A percentile compares a stretch with the other conserved stretches of the same genome.
Evolutionary conservation across 345 rosid species (phyloP).

Genomic region (Boechera stricta): DNA sequence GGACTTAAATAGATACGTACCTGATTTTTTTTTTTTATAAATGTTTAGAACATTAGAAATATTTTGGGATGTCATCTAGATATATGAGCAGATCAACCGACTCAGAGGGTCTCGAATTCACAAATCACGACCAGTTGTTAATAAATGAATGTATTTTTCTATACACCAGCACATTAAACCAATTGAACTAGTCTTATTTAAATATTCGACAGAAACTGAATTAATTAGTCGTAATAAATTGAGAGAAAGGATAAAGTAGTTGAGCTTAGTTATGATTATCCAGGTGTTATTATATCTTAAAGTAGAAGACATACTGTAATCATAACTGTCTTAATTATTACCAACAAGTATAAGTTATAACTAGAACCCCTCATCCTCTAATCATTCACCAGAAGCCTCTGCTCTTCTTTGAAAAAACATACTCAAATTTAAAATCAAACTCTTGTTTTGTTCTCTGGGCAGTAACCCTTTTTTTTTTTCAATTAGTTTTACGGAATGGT

Average conservation of each 20-base stretch:
- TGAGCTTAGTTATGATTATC: slow-evolving; percentile 15
- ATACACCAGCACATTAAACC: not conserved
- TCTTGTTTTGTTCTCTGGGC: slow-evolving; percentile 36
- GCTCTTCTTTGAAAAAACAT: slow-evolving; percentile 15
- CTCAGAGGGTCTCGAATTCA: not conserved
- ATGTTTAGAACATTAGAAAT: not conserved
- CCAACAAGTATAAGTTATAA: slow-evolving; percentile 31
- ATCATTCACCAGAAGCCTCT: slow-evolving; percentile 38
- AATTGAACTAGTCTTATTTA: not conserved
- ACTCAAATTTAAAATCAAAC: slow-evolving; percentile 22
- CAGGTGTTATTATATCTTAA: slow-evolving; percentile 36
- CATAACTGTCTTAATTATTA: slow-evolving; percentile 26
- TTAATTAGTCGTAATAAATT: not conserved
- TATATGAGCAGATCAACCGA: slow-evolving; percentile 15
- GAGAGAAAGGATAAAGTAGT: slow-evolving; percentile 2
- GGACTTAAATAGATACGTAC: not conserved
- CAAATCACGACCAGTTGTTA: not conserved
- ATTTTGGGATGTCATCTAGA: not conserved
- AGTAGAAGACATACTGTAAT: slow-evolving; percentile 43
- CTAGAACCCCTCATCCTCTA: slow-evolving; percentile 38
- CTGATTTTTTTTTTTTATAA: not conserved
- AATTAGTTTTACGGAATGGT: slow-evolving; percentile 22
- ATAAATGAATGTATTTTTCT: not conserved
- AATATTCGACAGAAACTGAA: not conserved
- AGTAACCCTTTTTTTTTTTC: not conserved